A percentile compares a stretch with the other conserved stretches of the same genome.
phyloP scores from a whole-genome alignment of 2,329 filamentous ascomycete genomes.

The Diaporthe sp. region DNA sequence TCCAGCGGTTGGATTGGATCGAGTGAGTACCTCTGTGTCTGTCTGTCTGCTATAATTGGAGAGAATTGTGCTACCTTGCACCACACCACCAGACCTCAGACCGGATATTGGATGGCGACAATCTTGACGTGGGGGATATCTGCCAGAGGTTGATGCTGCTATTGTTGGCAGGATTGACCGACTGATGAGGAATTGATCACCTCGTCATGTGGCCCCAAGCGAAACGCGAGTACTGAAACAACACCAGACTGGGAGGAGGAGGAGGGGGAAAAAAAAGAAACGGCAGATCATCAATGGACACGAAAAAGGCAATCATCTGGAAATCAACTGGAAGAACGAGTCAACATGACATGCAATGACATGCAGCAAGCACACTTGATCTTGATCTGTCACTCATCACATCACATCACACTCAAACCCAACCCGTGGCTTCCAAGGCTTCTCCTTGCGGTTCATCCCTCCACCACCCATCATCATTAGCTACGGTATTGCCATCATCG shows the following conservation, averaged over 20 bases:
- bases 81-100: not conserved
- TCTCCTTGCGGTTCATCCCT: not conserved
- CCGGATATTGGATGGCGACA: not conserved
- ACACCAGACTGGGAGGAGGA: not conserved
- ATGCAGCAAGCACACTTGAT: not conserved
- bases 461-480: not conserved
- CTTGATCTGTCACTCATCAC: conserved; percentile 7
- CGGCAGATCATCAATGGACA: not conserved
- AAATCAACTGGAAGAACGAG: conserved; percentile 7
- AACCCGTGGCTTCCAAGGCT: too few species aligned
- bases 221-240: conserved; percentile 13
- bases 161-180: not conserved
- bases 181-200: not conserved
- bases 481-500: not conserved
- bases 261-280: not conserved
- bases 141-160: not conserved
- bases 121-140: not conserved
- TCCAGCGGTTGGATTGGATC: not conserved
- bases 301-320: conserved; percentile 24
- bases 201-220: not conserved
- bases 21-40: too few species aligned
- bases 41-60: not conserved
- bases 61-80: not conserved
- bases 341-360: not conserved
- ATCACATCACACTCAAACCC: not conserved